phyloP scores from a whole-genome alignment of 192 early-diverging fungal species.

The Umbelopsis isabellina region DNA sequence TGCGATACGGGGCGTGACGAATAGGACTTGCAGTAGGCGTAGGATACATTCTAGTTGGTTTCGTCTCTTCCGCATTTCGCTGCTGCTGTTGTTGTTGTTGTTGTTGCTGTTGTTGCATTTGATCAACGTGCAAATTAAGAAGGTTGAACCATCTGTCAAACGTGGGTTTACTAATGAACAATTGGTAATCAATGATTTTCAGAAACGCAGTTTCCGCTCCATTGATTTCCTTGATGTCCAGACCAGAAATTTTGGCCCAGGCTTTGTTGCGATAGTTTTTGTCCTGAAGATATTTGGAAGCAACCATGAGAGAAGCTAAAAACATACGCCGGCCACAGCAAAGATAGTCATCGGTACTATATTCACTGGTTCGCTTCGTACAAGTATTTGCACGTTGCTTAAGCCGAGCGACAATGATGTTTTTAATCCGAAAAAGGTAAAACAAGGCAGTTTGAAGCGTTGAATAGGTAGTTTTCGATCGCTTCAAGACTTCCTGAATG shows the following conservation, averaged over 20 bases:
- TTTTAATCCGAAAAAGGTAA: constrained; percentile 65
- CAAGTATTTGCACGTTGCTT: constrained; percentile 37
- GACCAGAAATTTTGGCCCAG: constrained; percentile 85
- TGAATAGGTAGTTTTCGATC: constrained; percentile 71
- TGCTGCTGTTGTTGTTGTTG: constrained; percentile 10
- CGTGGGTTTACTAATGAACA: constrained; percentile 63
- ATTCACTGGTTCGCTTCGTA: constrained; percentile 30
- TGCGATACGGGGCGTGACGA: neutral
- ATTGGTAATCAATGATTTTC: constrained; percentile 71
- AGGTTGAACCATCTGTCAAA: constrained; percentile 66
- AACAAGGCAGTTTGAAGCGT: constrained; percentile 73
- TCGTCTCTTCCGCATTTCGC: neutral
- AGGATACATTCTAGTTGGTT: neutral
- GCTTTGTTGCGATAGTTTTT: constrained; percentile 81
- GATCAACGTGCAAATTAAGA: constrained; percentile 28
- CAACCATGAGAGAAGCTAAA: constrained; percentile 78
- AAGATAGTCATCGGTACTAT: constrained; percentile 50
- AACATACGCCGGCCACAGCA: constrained; percentile 82
- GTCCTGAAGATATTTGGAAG: constrained; percentile 87
- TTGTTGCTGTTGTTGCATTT: constrained; percentile 21
- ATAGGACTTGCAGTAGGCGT: constrained; percentile 4
- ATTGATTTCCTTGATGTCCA: constrained; percentile 77
- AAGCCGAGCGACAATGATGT: constrained; percentile 42
- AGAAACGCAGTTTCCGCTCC: constrained; percentile 81
- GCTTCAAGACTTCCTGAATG: constrained; percentile 67